Conservation (phyloP, 139 green algal genomes). For the Prasinococcaceae sp. region DNA sequence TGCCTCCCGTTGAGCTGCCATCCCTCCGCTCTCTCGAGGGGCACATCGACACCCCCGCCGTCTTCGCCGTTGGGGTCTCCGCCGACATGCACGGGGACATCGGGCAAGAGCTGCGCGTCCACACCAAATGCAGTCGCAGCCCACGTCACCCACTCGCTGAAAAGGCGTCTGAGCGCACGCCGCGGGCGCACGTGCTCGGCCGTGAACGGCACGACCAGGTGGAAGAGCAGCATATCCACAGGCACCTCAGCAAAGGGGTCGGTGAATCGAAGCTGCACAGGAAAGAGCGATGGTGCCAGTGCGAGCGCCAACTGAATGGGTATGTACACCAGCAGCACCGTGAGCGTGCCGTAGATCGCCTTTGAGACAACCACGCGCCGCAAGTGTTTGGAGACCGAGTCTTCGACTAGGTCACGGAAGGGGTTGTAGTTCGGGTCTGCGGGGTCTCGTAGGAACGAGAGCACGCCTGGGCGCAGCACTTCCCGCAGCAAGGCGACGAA, state of each 20-base stretch:
- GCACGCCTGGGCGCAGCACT: conserved; percentile 22
- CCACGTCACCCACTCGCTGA: conserved; percentile 8
- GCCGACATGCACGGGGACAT: no score
- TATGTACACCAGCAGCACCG: conserved; percentile 25
- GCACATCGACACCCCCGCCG: no score
- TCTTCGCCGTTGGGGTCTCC: no score
- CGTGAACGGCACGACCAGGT: conserved; percentile 22
- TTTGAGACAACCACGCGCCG: conserved; percentile 18
- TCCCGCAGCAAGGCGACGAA: conserved; percentile 23
- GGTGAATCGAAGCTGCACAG: conserved; percentile 23
- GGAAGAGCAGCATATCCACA: conserved; percentile 23
- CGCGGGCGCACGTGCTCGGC: conserved; percentile 24
- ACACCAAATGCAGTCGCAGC: no score
- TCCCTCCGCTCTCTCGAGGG: no score
- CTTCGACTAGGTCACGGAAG: conserved; percentile 25
- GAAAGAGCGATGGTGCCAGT: conserved; percentile 17
- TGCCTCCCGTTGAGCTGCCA: no score
- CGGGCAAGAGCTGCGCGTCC: no score
- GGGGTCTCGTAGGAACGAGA: conserved; percentile 23
- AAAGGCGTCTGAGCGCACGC: conserved; percentile 7
- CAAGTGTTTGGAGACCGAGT: conserved; percentile 22
- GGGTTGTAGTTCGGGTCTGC: conserved; percentile 28
- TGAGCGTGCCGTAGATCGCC: conserved; percentile 24
- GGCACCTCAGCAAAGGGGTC: conserved; percentile 19
- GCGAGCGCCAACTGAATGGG: conserved; percentile 10